Evolutionary conservation across 2,329 filamentous ascomycete species (phyloP), one percentile per base, ranked within the genome.

Genomic region (Onygena corvina): DNA sequence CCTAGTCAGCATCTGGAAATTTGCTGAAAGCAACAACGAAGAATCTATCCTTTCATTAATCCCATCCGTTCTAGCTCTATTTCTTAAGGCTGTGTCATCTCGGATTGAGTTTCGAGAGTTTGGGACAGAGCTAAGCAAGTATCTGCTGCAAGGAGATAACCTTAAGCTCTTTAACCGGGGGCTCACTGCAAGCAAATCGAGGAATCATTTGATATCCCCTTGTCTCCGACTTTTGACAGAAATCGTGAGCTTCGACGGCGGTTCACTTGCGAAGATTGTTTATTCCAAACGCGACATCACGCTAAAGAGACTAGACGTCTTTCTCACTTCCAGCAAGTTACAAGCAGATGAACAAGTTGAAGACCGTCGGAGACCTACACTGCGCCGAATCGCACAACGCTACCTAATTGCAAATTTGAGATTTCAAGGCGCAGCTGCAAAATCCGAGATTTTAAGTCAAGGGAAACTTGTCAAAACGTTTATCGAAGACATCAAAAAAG

Each of bases 121-220:
- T 58, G 90, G 88, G 7, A 69, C 87, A 4, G 78, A 83, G 25
- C 74, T 98, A 44, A 88, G 86, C 63, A 84, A 86, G 56, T 86
- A 86, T 12, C 70, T 96, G 35, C 69, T 98, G 23, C 84, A 88
- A 59, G 84, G 84, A 55, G 78, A 82, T 21, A 86, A 94, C 57
- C 73, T 89, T 54, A 86, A 89, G 57, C 76, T 94, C 2, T 69
- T 96, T 20, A 81, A 86, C 27, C 81, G 82, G 52, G 87, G 86
- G 52, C 69, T 96, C 14, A 83, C 85, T 2, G 80, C 86, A 0
- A 82, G 85, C 20, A 89, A 87, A 64, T 76, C 80, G 44, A 94
- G 93, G 61, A 87, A 88, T 33, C 87, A 86, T 64, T 72, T 96
- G 51, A 89, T 95, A 53, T 92, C 87, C 2, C 90, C 92, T 0